These are phyloP conservation scores for Penicillium olsonii DNA, from an alignment of 2,329 filamentous ascomycete genomes.

Conservation along the genomic window DNA sequence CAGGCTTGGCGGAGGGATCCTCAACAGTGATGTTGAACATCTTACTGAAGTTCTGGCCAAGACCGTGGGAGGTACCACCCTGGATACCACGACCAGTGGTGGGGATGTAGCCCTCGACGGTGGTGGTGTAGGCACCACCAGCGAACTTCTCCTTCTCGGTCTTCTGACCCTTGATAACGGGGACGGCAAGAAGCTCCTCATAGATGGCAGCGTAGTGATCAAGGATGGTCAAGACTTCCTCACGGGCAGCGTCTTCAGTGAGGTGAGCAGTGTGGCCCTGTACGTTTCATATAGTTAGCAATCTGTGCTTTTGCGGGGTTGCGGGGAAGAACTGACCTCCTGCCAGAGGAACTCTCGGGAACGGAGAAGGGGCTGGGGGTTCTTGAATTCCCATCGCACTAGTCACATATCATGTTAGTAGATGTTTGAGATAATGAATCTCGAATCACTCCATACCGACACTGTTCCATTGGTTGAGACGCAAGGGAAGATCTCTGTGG, in stretches of 20 bases:
- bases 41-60: slow-evolving; percentile 98
- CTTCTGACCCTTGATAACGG: slow-evolving; percentile 90
- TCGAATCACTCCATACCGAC: slow-evolving; percentile 47
- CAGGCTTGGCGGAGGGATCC: slow-evolving; percentile 71
- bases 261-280: slow-evolving; percentile 85
- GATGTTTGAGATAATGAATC: neutral
- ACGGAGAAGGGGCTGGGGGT: slow-evolving; percentile 79
- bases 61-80: slow-evolving; percentile 88
- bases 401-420: slow-evolving; percentile 1
- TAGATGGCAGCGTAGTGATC: slow-evolving; percentile 92
- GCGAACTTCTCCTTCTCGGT: slow-evolving; percentile 99
- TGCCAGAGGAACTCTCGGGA: slow-evolving; percentile 98
- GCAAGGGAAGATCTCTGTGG: slow-evolving; percentile 89
- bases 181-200: slow-evolving; percentile 89
- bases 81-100: slow-evolving; percentile 95
- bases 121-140: slow-evolving; percentile 94
- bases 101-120: slow-evolving; percentile 94
- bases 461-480: slow-evolving; percentile 98
- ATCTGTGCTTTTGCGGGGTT: neutral
- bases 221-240: slow-evolving; percentile 89
- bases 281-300: slow-evolving; percentile 2
- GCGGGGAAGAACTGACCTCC: slow-evolving; percentile 50
- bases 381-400: slow-evolving; percentile 84
- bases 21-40: slow-evolving; percentile 99
- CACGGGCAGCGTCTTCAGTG: slow-evolving; percentile 75